Percentiles rank a stretch among this genome's conserved stretches.
Conservation (phyloP, 495 filamentous ascomycete species). For the Achaetomiella virescens region DNA sequence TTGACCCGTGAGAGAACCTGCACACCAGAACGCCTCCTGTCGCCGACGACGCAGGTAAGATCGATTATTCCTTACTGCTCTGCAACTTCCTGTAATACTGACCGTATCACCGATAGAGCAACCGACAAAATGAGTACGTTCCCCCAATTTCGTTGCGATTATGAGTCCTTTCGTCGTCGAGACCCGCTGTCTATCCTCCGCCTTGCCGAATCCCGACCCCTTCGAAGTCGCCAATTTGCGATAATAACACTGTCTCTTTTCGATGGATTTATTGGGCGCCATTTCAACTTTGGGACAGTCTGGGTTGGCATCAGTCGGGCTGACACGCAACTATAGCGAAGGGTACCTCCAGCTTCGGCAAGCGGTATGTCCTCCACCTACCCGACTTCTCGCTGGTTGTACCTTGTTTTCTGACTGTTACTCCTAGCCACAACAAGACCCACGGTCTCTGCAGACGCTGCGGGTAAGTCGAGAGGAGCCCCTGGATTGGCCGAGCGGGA, state of each 20-base stretch:
- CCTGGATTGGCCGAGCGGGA: conserved; percentile 6
- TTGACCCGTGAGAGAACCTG: conserved; percentile 28
- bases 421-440: conserved; percentile 85
- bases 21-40: conserved; percentile 26
- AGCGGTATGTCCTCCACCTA: conserved; percentile 47
- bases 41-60: conserved; percentile 33
- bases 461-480: conserved; percentile 59
- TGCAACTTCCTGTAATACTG: conserved; percentile 11
- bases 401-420: conserved; percentile 17
- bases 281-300: not conserved
- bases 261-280: not conserved
- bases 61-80: not conserved
- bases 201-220: not conserved
- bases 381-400: not conserved
- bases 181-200: not conserved
- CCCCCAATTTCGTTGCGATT: conserved; percentile 5
- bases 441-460: conserved; percentile 99
- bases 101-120: conserved; percentile 17
- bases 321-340: conserved; percentile 51
- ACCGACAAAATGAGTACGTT: conserved; percentile 43
- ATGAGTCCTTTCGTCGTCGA: not conserved
- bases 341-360: conserved; percentile 96
- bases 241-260: not conserved
- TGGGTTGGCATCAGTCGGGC: conserved; percentile 11
- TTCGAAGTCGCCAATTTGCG: not conserved